Evolutionary conservation across 257 asterid species (phyloP).

Genomic region (Ajuga chamaepitys): DNA sequence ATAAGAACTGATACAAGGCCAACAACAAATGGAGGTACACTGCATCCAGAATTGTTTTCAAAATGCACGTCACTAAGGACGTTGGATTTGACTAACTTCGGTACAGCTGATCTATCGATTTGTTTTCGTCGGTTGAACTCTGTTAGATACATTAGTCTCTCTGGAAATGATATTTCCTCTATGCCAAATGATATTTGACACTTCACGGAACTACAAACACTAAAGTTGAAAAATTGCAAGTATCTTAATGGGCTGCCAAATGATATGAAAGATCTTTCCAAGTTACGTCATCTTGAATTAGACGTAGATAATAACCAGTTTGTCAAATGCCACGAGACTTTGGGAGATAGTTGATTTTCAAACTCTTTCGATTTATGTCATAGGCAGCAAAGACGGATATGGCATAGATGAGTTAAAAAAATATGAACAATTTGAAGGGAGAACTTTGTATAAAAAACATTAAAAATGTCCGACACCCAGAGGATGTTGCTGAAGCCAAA

Average conservation of each 20-base stretch:
- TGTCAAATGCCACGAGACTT: neutral
- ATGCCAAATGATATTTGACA: slow-evolving; percentile 11
- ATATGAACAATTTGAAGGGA: slow-evolving; percentile 19
- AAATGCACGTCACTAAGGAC: neutral
- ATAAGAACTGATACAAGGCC: neutral
- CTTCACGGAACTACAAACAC: slow-evolving; percentile 15
- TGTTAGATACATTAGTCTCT: slow-evolving; percentile 17
- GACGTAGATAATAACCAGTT: slow-evolving; percentile 3
- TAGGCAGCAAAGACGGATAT: neutral
- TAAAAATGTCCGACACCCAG: neutral
- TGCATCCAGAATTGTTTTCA: neutral
- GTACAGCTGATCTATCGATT: neutral
- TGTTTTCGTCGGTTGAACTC: neutral
- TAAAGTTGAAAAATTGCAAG: slow-evolving; percentile 7
- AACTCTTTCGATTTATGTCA: slow-evolving; percentile 11
- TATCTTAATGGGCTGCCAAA: slow-evolving; percentile 6
- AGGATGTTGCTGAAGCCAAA: neutral
- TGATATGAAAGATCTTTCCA: slow-evolving; percentile 11
- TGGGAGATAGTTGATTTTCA: slow-evolving; percentile 16
- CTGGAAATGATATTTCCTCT: neutral
- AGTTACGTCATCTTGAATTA: slow-evolving; percentile 18
- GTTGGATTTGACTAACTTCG: slow-evolving; percentile 8
- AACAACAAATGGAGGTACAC: neutral
- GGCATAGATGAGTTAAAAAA: neutral
- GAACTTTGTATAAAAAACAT: slow-evolving; percentile 23